Base-by-base conservation (phyloP, 2,329 filamentous ascomycete genomes). In the Ascochyta koolunga region DNA sequence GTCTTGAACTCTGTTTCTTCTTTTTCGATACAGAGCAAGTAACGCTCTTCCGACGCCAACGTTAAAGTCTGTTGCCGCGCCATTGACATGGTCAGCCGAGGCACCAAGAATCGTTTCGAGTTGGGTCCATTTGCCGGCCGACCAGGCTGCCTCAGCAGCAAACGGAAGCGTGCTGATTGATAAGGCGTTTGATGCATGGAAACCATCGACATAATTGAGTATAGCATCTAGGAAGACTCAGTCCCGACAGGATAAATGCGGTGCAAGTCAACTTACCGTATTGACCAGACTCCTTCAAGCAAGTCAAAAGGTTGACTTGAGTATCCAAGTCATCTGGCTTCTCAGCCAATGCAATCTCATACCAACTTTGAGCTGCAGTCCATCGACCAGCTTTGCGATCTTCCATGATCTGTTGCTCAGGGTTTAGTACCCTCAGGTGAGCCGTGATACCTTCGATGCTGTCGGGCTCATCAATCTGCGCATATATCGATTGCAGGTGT, bases 291-390 rank as follows among this genome's bases (percentile, higher is more conserved):
- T 97, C 92, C 69, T 92, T 93, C 9, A 99, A 80, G 66, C 95
- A 98, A 25, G 87, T 89, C 48, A 99, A 79, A 31, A 99, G 82
- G 65, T 96, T 90, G 51, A 90, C 81, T 70, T 97, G 93, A 11
- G 90, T 82, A 51, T 96, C 89, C 16, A 84, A 72, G 68, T 96
- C 88, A 47, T 88, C 81, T 0, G 93, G 93, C 39, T 89, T 83
- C 65, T 95, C 87, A 2, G 89, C 88, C 29, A 98, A 81, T 59
- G 93, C 88, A 60, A 96, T 87, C 71, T 99, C 93, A 73, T 97
- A 98, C 95, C 96, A 99, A 59, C 91, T 96, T 76, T 98, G 95
- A 21, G 93, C 95, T 45, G 93, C 91, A 15, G 90, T 88, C 93
- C 95, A 99, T 58, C 93, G 83, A 4, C 95, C 95, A 18, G 93